Percentiles rank a stretch among this genome's conserved stretches.
Conservation (phyloP, 345 rosid genomes). For the Ailanthus altissimus region DNA sequence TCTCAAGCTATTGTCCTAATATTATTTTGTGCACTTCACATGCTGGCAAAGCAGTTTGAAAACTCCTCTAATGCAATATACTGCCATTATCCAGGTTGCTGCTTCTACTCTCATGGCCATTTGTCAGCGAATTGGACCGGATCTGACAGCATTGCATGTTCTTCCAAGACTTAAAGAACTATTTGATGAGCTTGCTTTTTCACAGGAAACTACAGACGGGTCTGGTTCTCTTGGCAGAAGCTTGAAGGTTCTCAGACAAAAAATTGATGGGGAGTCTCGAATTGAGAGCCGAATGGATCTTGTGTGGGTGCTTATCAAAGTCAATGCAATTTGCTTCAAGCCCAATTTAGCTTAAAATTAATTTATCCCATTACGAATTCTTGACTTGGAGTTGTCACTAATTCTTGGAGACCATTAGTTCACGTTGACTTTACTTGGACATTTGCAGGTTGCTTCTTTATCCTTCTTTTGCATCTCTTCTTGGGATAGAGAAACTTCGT, state of each 20-base stretch:
- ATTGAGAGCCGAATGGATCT: slow-evolving; percentile 86
- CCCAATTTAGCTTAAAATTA: slow-evolving; percentile 6
- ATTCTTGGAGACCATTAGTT: not conserved
- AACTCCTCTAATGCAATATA: not conserved
- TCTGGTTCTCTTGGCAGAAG: slow-evolving; percentile 53
- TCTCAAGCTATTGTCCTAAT: not conserved
- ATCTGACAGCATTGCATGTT: slow-evolving; percentile 79
- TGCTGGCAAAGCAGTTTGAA: slow-evolving; percentile 13
- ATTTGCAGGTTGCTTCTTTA: slow-evolving; percentile 78
- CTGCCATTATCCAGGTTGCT: slow-evolving; percentile 64
- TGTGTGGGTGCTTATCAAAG: slow-evolving; percentile 65
- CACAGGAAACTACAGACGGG: slow-evolving; percentile 52
- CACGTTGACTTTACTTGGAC: slow-evolving; percentile 4
- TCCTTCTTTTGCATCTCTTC: slow-evolving; percentile 85
- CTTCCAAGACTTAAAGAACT: slow-evolving; percentile 88
- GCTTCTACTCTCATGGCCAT: slow-evolving; percentile 66
- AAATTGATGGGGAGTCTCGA: slow-evolving; percentile 53
- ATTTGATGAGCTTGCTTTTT: slow-evolving; percentile 94
- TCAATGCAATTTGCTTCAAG: slow-evolving; percentile 20
- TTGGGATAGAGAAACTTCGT: slow-evolving; percentile 94
- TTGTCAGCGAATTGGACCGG: slow-evolving; percentile 92
- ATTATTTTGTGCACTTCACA: slow-evolving; percentile 11
- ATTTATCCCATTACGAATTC: slow-evolving; percentile 25
- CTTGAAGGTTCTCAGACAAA: slow-evolving; percentile 45
- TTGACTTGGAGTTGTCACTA: not conserved